phyloP scores from a whole-genome alignment of 2,329 filamentous ascomycete species.

The Penicillium sp. region DNA sequence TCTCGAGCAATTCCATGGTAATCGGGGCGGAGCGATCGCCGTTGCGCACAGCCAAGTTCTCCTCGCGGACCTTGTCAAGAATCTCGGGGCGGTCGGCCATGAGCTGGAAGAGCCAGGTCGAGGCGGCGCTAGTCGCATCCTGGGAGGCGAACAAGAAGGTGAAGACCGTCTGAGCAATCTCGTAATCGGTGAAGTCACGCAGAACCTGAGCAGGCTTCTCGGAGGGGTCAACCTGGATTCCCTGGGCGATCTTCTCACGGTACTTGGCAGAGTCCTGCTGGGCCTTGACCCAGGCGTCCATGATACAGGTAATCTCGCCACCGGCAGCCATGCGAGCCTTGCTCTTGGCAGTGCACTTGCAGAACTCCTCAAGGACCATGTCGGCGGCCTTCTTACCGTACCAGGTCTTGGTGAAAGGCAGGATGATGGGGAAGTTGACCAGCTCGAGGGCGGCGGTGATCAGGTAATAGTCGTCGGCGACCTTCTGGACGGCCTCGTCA shows the following conservation, averaged over 20 bases:
- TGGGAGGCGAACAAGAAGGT: constrained; percentile 97
- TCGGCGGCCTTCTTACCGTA: constrained; percentile 95
- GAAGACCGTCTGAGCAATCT: constrained; percentile 91
- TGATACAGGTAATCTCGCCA: constrained; percentile 84
- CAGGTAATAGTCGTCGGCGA: constrained; percentile 94
- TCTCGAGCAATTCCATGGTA: constrained; percentile 83
- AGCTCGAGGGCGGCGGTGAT: constrained; percentile 95
- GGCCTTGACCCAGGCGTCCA: constrained; percentile 89
- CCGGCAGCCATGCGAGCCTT: constrained; percentile 90
- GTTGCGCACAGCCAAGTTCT: constrained; percentile 76
- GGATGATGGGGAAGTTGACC: constrained; percentile 96
- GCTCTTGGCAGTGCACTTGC: constrained; percentile 88
- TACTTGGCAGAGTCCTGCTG: constrained; percentile 86
- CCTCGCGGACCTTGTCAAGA: constrained; percentile 84
- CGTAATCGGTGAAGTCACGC: constrained; percentile 83
- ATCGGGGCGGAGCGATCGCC: constrained; percentile 72
- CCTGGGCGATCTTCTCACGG: constrained; percentile 74
- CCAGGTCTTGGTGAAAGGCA: constrained; percentile 94
- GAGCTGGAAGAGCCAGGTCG: constrained; percentile 93
- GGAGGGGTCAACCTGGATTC: constrained; percentile 65
- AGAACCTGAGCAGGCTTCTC: constrained; percentile 83
- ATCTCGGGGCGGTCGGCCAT: constrained; percentile 92
- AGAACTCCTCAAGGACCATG: constrained; percentile 86
- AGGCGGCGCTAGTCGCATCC: constrained; percentile 91
- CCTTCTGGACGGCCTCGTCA: constrained; percentile 86